Evolutionary conservation across 2,329 filamentous ascomycete species (phyloP).

Genomic region (Colletotrichum falcatum): DNA sequence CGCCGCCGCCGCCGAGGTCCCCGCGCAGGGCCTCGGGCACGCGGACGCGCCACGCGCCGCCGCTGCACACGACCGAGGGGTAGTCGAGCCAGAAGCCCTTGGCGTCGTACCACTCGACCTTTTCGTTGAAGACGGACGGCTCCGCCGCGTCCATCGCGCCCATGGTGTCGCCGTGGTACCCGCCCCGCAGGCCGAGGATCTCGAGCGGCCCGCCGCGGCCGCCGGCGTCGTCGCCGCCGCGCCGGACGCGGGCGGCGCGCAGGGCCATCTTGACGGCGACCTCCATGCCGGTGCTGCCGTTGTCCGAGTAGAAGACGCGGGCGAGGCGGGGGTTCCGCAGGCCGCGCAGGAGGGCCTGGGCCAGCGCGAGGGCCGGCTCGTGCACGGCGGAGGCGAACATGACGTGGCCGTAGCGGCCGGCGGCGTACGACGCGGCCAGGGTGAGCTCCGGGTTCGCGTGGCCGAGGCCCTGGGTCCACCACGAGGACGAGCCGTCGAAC

Average conservation of each 20-base stretch:
- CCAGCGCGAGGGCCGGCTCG: constrained; percentile 78
- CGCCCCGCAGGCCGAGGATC: constrained; percentile 80
- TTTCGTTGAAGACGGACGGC: constrained; percentile 81
- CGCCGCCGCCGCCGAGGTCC: constrained; percentile 57
- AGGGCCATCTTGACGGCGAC: constrained; percentile 89
- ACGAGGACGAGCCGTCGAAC: constrained; percentile 87
- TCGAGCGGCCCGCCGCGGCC: constrained; percentile 67
- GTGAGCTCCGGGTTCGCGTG: constrained; percentile 80
- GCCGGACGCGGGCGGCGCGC: constrained; percentile 73
- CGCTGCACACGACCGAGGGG: constrained; percentile 74
- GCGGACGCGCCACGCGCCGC: constrained; percentile 75
- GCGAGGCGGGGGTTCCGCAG: constrained; percentile 73
- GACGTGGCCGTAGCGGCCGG: constrained; percentile 86
- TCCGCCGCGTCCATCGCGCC: constrained; percentile 89
- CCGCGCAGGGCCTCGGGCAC: constrained; percentile 62
- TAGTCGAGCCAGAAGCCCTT: constrained; percentile 86
- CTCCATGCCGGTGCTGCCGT: constrained; percentile 85
- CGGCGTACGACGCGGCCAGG: constrained; percentile 82
- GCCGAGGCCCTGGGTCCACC: constrained; percentile 92
- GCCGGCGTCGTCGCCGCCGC: constrained; percentile 55
- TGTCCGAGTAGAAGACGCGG: constrained; percentile 86
- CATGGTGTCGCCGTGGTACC: constrained; percentile 90
- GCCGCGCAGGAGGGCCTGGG: constrained; percentile 70
- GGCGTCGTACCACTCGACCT: constrained; percentile 87
- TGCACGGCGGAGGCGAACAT: constrained; percentile 90